Percentiles rank a stretch among this genome's conserved stretches.
Conservation (phyloP, 768 basidiomycete species). For the Rhizopogon sp. region DNA sequence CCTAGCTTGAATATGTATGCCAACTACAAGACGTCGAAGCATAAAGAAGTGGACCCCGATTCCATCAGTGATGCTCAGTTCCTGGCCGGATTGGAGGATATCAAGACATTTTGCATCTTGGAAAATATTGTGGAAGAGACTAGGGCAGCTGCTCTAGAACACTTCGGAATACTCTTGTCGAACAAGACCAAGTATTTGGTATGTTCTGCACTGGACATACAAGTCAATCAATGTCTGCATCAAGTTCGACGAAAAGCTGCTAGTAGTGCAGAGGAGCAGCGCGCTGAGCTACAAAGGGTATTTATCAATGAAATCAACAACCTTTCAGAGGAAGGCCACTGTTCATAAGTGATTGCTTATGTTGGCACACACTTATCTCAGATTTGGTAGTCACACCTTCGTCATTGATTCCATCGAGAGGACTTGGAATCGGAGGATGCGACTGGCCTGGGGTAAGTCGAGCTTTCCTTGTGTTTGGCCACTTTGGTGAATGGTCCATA, state of each 20-base stretch:
- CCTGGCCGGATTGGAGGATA: constrained; percentile 4
- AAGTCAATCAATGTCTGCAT: not conserved
- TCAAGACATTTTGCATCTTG: constrained; percentile 3
- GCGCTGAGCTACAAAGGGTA: constrained; percentile 2
- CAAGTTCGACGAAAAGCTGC: not conserved
- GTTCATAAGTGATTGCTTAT: constrained; percentile 5
- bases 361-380: not conserved
- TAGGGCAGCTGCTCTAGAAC: not conserved
- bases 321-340: constrained; percentile 1
- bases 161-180: not conserved
- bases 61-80: constrained; percentile 11
- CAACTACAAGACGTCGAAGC: too few species aligned
- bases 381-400: constrained; percentile 5
- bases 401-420: not conserved
- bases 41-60: not conserved
- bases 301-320: constrained; percentile 17
- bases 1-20: too few species aligned
- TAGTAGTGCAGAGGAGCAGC: constrained; percentile 7
- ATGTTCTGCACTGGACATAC: constrained; percentile 5
- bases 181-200: not conserved
- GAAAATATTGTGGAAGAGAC: not conserved
- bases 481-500: not conserved
- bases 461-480: not conserved
- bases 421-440: not conserved
- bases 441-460: too few species aligned